Evolutionary conservation across 768 basidiomycete genomes (phyloP).

Genomic region (Plicaturopsis crispa): DNA sequence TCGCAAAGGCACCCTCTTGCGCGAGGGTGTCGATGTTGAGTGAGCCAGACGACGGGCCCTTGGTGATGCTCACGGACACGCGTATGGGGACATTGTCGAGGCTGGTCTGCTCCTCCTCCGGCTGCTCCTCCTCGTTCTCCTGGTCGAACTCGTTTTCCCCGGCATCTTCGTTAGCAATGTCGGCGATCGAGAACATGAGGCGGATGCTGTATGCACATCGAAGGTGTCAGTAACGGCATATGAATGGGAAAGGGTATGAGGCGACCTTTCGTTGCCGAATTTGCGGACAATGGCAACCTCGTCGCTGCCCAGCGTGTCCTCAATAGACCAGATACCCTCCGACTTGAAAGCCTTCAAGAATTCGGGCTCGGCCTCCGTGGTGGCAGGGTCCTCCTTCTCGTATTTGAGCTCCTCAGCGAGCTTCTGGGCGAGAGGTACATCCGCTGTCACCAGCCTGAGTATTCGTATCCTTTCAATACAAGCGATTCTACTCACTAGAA

Average conservation of each 20-base stretch:
- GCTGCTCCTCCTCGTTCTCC: constrained; percentile 27
- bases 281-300: constrained; percentile 77
- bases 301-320: constrained; percentile 65
- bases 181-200: constrained; percentile 88
- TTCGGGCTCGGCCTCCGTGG: constrained; percentile 42
- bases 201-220: constrained; percentile 54
- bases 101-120: constrained; percentile 30
- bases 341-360: constrained; percentile 71
- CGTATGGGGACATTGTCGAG: constrained; percentile 53
- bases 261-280: constrained; percentile 84
- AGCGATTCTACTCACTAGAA: constrained; percentile 25
- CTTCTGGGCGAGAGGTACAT: constrained; percentile 67
- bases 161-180: constrained; percentile 51
- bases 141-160: constrained; percentile 22
- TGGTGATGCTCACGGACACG: constrained; percentile 76
- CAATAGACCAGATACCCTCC: constrained; percentile 76
- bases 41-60: constrained; percentile 25
- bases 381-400: constrained; percentile 56
- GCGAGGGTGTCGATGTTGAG: constrained; percentile 72
- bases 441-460: constrained; percentile 35
- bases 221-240: constrained; percentile 1
- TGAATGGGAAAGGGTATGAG: not conserved
- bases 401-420: constrained; percentile 79
- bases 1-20: constrained; percentile 74
- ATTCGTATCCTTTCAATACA: not conserved